These are phyloP conservation scores for Mycogone perniciosa DNA, from an alignment of 2,329 filamentous ascomycete species.

Conservation along the genomic window DNA sequence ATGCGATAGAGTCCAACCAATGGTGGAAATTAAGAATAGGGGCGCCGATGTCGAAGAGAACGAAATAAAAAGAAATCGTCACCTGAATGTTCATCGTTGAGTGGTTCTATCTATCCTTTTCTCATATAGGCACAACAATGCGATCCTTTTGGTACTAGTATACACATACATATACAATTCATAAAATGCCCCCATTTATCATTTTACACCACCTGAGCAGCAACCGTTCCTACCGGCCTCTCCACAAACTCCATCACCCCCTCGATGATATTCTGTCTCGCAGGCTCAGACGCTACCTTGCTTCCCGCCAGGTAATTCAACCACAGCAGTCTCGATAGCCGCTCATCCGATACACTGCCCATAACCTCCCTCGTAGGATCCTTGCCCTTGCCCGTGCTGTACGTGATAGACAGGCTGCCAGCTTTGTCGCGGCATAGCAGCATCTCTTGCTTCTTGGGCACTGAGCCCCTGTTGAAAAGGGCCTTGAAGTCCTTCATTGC, in stretches of 20 bases:
- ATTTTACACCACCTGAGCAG: constrained; percentile 58
- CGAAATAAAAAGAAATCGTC: too few relatives aligned
- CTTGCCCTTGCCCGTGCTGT: constrained; percentile 53
- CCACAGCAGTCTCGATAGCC: constrained; percentile 78
- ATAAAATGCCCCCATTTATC: background rate
- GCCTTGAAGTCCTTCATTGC: constrained; percentile 72
- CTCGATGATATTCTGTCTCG: constrained; percentile 74
- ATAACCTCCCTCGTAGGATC: constrained; percentile 46
- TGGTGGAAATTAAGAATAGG: too few relatives aligned
- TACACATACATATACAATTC: background rate
- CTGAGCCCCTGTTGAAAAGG: constrained; percentile 73
- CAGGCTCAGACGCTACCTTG: constrained; percentile 78
- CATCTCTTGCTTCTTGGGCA: constrained; percentile 74
- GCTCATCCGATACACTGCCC: constrained; percentile 70
- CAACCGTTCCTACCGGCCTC: constrained; percentile 79
- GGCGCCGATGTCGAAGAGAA: too few relatives aligned
- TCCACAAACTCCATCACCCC: constrained; percentile 85
- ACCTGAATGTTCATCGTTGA: background rate
- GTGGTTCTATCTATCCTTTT: background rate
- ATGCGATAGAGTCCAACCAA: too few relatives aligned
- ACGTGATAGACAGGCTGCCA: constrained; percentile 63
- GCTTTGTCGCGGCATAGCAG: constrained; percentile 60
- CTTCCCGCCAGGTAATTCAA: constrained; percentile 82
- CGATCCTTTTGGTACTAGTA: too few relatives aligned
- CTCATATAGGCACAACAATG: background rate